Base-by-base conservation (phyloP, 805 yeast genomes). In the Candida arabinofermentans region DNA sequence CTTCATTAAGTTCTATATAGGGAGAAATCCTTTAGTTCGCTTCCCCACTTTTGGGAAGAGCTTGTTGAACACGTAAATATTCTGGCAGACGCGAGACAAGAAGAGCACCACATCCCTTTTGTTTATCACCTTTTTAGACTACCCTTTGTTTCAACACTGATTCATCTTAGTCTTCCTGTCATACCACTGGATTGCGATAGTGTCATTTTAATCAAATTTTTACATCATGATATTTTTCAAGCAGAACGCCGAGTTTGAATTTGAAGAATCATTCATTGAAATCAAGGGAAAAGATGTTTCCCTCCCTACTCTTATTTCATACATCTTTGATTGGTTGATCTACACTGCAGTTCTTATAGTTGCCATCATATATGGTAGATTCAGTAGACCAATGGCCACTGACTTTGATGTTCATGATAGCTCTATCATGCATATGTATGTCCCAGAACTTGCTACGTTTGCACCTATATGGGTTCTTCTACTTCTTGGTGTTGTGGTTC, bases 341-440 rank as follows among this genome's bases (percentile, higher is more conserved):
- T 66, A 59, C 47, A 10, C 41, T 1, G 19, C 48, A 2, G 39
- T 67, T 1, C 38, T 62, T 6, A 27, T 56, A 2, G 27, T 49
- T 2, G 55, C 58, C 8, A 47, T 64, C 12, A 24, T 58, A 10
- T 69, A 61, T 51, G 71, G 74, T 13, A 19, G 55, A 2, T 41
- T 50, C 8, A 51, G 57, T 2, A 55, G 61, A 1, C 77, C 77
- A 4, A 51, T 68, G 22, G 61, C 54, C 21, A 65, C 66, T 36
- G 75, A 71, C 39, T 72, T 73, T 45, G 65, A 62, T 48, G 36
- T 68, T 1, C 39, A 36, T n/a, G 71, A 70, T 43, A 45, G 51
- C 1, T 38, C 48, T 2, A 36, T 69, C 4, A 58, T 69, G 61
- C 54, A 66, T 43, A 51, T 62, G 0, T 67, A 66, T 47, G 57